These are phyloP conservation scores for Mycena latifolia DNA, from an alignment of 768 basidiomycete genomes.

Conservation along the genomic window DNA sequence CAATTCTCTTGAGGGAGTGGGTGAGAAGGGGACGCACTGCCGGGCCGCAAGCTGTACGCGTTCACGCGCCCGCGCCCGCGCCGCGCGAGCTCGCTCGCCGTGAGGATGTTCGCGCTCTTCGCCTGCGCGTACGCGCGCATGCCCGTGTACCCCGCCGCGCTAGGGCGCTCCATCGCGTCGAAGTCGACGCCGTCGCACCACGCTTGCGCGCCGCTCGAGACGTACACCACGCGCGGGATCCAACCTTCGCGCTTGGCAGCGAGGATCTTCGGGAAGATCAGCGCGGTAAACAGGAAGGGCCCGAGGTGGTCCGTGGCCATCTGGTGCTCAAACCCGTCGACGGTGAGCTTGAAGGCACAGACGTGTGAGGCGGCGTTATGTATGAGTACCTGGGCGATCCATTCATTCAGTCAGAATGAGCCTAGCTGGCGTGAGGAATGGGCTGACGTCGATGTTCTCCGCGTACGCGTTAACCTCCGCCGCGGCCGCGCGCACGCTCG, in stretches of 20 bases:
- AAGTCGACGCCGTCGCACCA: slow-evolving; percentile 23
- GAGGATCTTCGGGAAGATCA: slow-evolving; percentile 22
- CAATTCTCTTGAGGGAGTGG: too few relatives aligned
- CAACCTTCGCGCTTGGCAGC: not conserved
- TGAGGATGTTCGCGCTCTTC: slow-evolving; percentile 31
- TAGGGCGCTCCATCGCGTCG: slow-evolving; percentile 16
- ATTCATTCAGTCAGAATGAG: too few relatives aligned
- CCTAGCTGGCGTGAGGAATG: accelerated
- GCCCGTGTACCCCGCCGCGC: slow-evolving; percentile 17
- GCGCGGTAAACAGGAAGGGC: slow-evolving; percentile 33
- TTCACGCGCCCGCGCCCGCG: slow-evolving; percentile 18
- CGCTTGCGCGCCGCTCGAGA: slow-evolving; percentile 26
- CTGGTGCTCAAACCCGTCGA: slow-evolving; percentile 29
- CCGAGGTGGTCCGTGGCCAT: slow-evolving; percentile 28
- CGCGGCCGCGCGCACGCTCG: slow-evolving; percentile 24
- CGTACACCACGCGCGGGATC: slow-evolving; percentile 29
- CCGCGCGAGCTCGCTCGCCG: slow-evolving; percentile 21
- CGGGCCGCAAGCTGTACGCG: slow-evolving; percentile 28
- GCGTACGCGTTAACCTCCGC: slow-evolving; percentile 33
- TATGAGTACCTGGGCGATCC: slow-evolving; percentile 24
- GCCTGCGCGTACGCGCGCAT: slow-evolving; percentile 18
- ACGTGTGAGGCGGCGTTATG: slow-evolving; percentile 27
- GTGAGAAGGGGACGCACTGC: slow-evolving; percentile 14
- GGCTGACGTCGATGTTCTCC: slow-evolving; percentile 25
- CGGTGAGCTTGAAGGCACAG: slow-evolving; percentile 17